Evolutionary conservation across 1,284 basidiomycete species (phyloP), one percentile per base, ranked within the genome.

Genomic region (Marasmius tenuissimus): DNA sequence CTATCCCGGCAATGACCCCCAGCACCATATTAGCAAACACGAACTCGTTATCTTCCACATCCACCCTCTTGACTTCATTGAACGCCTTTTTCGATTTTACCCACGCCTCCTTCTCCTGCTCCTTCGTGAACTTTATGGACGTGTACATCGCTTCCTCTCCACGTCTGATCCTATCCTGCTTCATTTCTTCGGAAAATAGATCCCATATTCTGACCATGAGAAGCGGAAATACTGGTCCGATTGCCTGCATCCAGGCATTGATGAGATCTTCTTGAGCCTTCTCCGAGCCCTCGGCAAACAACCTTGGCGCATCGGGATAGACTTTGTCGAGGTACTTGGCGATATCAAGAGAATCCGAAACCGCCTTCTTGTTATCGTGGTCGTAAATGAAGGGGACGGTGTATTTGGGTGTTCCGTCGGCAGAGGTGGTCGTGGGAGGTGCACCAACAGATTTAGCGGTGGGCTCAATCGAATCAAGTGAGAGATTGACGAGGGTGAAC

Each of bases 21-120:
- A 76, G 66, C 14, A 71, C 22, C 34, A 68, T 60, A 55, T 78
- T 77, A 3, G 72, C 76, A 57, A 70, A 78, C 12, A 73, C 71
- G 50, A 68, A 12, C 2, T 57, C 66, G 52, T 74, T 48, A 10
- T 75, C 76, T 45, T 76, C 62, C 42, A 78, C 67, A 40, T 14
- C 2, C 22, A 18, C 14, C 49, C 22, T 2, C 4, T 51, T 73
- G 74, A 51, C 62, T 27, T 27, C 27, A 58, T 47, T 49, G 35
- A 34, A 61, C 69, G 64, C 65, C 68, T 11, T 67, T 66, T 58
- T 34, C n/a, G 59, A 34, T 14, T 22, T 16, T 11, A 58, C 22
- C 8, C 12, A 39, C 38, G 49, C 39, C 16, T 45, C 40, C 33
- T 57, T 58, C 18, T 20, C 33, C 42, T 45, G 42, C 5, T 14